Base-by-base conservation (phyloP, 192 early-diverging fungal species). In the Umbelopsis sp. region DNA sequence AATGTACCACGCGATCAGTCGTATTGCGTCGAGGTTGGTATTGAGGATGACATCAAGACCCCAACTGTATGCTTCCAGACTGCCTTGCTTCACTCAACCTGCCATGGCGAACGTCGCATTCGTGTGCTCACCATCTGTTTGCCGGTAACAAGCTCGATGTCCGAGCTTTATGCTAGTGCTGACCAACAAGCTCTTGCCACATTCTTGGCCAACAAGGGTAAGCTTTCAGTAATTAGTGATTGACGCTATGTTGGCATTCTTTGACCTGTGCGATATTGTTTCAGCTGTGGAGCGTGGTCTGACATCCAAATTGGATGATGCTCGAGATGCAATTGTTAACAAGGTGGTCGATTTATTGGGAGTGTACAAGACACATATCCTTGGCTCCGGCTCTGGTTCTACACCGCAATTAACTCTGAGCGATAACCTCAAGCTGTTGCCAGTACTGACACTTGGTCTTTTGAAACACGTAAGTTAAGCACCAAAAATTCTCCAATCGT, bases 11-110 rank as follows among this genome's bases (percentile, higher is more conserved):
- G 96, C 45, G 94, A 97, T 82, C 94, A 95, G 72, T 85, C 86
- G 13, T 99, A 97, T 73, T 90, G 88, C 6, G 88, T 97, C 33
- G 97, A 99, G 69, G 72, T 92, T 58, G 75, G 81, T 45, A 81
- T 95, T 23, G 91, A 92, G 66, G 92, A 96, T 46, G 89, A 91
- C 46, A 79, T 91, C 50, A 89, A 86, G 11, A 82, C 83, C n/a
- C 82, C 89, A 0, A 86, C 91, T 16, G 93, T 93, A 9, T 97
- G 93, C 72, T 95, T 99, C 88, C 97, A 99, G 77, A 94, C 94
- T 12, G 96, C 97, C 11, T 74, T 99, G 52, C 78, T 99, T 51
- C 92, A 97, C 76, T 98, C 97, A 6, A 92, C 90, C 21, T 90
- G 91, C 46, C 86, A 80, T 67, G 95, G 94, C 46, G 97, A 99